Percentiles rank a stretch among this genome's conserved stretches.
These are phyloP conservation scores for Boletellus deceptivus DNA, from an alignment of 1,284 basidiomycete genomes.

Conservation along the genomic window DNA sequence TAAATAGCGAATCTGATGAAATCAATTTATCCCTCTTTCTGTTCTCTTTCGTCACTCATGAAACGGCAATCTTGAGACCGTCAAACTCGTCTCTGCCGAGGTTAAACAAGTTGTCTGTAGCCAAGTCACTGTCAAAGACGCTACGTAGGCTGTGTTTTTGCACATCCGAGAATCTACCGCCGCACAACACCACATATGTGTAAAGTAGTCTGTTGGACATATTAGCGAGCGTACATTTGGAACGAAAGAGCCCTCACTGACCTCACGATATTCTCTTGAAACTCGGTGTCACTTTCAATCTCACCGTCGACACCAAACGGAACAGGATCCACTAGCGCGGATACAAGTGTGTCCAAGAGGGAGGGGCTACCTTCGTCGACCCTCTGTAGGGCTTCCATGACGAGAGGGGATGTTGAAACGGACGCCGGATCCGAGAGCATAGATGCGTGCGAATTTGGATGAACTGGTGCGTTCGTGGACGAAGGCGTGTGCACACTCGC, in stretches of 20 bases:
- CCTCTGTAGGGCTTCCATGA: constrained; percentile 48
- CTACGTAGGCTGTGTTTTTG: constrained; percentile 43
- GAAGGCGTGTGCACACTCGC: constrained; percentile 20
- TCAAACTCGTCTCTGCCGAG: constrained; percentile 30
- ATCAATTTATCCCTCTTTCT: constrained; percentile 20
- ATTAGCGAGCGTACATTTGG: constrained; percentile 1
- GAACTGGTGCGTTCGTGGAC: constrained; percentile 37
- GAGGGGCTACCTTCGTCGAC: constrained; percentile 28
- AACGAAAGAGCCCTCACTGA: constrained; percentile 37
- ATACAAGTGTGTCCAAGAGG: constrained; percentile 42
- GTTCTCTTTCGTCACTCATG: constrained; percentile 19
- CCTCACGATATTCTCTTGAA: constrained; percentile 77
- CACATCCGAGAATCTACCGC: constrained; percentile 39
- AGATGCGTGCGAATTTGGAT: constrained; percentile 67
- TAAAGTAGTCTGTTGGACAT: constrained; percentile 45
- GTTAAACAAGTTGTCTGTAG: constrained; percentile 20
- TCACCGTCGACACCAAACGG: constrained; percentile 74
- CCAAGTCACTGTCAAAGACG: constrained; percentile 28
- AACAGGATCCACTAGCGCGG: constrained; percentile 48
- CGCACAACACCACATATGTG: constrained; percentile 51
- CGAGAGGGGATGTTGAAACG: constrained; percentile 46
- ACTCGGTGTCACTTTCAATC: constrained; percentile 68
- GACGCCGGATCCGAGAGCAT: constrained; percentile 52
- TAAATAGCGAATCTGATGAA: constrained; percentile 12
- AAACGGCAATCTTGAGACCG: constrained; percentile 23